Conservation (phyloP, 306 rosid species). For the Datisca glomerata region DNA sequence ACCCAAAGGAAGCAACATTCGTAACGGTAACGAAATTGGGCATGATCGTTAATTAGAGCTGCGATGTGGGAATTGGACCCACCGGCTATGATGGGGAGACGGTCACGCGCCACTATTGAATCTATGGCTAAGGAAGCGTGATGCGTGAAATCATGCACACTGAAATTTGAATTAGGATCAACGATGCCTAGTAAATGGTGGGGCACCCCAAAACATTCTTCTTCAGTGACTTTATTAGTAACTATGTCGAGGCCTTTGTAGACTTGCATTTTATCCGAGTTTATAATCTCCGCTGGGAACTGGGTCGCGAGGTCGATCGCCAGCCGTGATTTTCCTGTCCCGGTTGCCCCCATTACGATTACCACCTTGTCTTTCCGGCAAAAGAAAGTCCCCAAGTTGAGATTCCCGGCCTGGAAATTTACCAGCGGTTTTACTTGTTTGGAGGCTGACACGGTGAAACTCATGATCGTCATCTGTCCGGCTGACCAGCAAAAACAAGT, state of each 20-base stretch:
- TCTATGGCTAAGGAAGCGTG: conserved; percentile 28
- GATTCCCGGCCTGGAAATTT: background rate
- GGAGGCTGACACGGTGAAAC: background rate
- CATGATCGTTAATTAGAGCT: conserved; percentile 42
- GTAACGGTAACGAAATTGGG: conserved; percentile 31
- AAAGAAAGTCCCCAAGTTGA: background rate
- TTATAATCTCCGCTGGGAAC: conserved; percentile 56
- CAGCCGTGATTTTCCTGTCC: conserved; percentile 67
- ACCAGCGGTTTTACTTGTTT: background rate
- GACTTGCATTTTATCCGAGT: conserved; percentile 85
- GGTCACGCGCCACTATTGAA: conserved; percentile 16
- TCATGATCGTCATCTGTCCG: background rate
- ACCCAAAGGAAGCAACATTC: conserved; percentile 68
- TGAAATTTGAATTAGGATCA: conserved; percentile 35
- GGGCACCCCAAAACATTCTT: conserved; percentile 48
- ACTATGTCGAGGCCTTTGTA: conserved; percentile 61
- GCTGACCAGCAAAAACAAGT: background rate
- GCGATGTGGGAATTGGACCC: conserved; percentile 78
- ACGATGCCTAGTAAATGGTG: conserved; percentile 66
- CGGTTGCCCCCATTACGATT: conserved; percentile 76
- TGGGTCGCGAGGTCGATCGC: conserved; percentile 55
- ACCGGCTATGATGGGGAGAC: conserved; percentile 72
- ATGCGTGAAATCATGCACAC: conserved; percentile 31
- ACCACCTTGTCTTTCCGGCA: conserved; percentile 60
- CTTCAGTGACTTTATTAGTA: conserved; percentile 61